phyloP scores from a whole-genome alignment of 2,329 filamentous ascomycete species.

The Plenodomus biglobosus region DNA sequence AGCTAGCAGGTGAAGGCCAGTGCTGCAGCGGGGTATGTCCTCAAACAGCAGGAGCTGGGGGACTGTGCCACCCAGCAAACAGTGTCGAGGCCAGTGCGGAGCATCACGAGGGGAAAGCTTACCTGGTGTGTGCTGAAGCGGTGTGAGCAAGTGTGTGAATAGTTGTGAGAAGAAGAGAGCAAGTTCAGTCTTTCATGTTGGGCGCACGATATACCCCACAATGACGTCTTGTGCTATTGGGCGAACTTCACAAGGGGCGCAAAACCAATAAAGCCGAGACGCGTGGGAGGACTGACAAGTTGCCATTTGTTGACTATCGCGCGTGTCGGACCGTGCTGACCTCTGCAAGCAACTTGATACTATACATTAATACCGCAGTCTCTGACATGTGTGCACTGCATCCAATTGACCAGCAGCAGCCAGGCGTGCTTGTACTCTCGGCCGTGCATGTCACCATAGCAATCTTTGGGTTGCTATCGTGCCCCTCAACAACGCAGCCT shows the following conservation, averaged over 20 bases:
- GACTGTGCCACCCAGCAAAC: slow-evolving; percentile 2
- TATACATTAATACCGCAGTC: slow-evolving; percentile 31
- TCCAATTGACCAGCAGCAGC: background rate
- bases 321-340: slow-evolving; percentile 1
- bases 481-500: slow-evolving; percentile 9
- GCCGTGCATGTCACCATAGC: slow-evolving; percentile 27
- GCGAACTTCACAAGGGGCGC: slow-evolving; percentile 10
- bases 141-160: slow-evolving; percentile 22
- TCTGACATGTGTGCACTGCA: slow-evolving; percentile 1
- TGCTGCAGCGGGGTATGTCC: slow-evolving; percentile 25
- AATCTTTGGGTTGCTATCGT: slow-evolving; percentile 1
- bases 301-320: slow-evolving; percentile 1
- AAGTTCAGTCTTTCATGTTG: slow-evolving; percentile 25
- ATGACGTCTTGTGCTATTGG: slow-evolving; percentile 19
- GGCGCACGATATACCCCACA: slow-evolving; percentile 9
- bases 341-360: background rate
- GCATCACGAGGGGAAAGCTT: slow-evolving; percentile 12
- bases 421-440: slow-evolving; percentile 12
- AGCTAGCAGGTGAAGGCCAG: slow-evolving; percentile 10
- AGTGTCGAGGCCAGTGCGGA: slow-evolving; percentile 10
- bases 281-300: slow-evolving; percentile 7
- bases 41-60: slow-evolving; percentile 27
- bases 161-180: slow-evolving; percentile 15
- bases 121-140: slow-evolving; percentile 22
- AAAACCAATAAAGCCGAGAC: slow-evolving; percentile 22